A percentile compares a stretch with the other conserved stretches of the same genome.
Evolutionary conservation across 2,329 filamentous ascomycete species (phyloP).

Genomic region (Beauveria rudraprayagi): DNA sequence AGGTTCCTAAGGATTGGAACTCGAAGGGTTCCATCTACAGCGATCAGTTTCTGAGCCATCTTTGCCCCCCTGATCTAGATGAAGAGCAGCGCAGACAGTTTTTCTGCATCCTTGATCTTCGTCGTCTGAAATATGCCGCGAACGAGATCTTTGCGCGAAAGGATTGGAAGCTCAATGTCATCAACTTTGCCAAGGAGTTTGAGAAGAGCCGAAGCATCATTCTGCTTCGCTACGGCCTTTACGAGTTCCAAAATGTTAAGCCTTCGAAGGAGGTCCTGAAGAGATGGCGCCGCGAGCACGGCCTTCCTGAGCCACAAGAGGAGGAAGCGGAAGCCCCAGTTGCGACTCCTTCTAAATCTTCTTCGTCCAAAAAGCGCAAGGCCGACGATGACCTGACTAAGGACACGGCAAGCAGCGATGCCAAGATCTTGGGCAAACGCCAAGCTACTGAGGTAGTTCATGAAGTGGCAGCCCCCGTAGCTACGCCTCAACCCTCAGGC

Average conservation of each 20-base stretch:
- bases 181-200: conserved; percentile 57
- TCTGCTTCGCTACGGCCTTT: conserved; percentile 52
- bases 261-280: conserved; percentile 49
- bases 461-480: conserved; percentile 21
- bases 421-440: conserved; percentile 40
- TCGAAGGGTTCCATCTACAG: conserved; percentile 49
- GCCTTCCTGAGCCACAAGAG: conserved; percentile 42
- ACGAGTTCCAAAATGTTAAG: conserved; percentile 55
- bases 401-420: conserved; percentile 26
- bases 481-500: conserved; percentile 23
- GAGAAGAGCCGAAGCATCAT: conserved; percentile 56
- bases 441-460: conserved; percentile 35
- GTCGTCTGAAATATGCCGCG: conserved; percentile 53
- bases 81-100: conserved; percentile 54
- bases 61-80: conserved; percentile 49
- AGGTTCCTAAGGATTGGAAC: conserved; percentile 45
- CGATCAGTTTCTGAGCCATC: conserved; percentile 49
- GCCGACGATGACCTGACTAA: conserved; percentile 42
- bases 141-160: conserved; percentile 53
- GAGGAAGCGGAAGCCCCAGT: conserved; percentile 28
- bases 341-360: conserved; percentile 25
- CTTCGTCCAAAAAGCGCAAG: conserved; percentile 46
- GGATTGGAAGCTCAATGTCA: conserved; percentile 54
- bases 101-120: conserved; percentile 54
- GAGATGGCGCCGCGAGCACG: conserved; percentile 50